Evolutionary conservation across 805 yeast species (phyloP).

Genomic region (Candida hungchunana): DNA sequence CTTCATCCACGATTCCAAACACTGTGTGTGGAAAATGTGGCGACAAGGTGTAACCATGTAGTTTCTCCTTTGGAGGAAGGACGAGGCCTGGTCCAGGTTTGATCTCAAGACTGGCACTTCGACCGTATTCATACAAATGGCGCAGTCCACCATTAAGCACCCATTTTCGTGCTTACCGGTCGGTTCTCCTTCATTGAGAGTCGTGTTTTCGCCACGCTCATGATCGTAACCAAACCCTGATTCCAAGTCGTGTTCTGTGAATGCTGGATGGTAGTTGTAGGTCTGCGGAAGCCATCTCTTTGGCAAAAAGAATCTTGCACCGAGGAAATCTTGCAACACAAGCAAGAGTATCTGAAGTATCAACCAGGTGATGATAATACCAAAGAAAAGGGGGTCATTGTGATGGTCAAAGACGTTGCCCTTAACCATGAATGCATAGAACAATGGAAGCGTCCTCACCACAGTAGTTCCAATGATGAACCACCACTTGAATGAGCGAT

Average conservation of each 20-base stretch:
- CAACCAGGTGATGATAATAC: slow-evolving; percentile 50
- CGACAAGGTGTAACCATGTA: slow-evolving; percentile 90
- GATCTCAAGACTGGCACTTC: slow-evolving; percentile 45
- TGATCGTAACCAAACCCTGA: slow-evolving; percentile 54
- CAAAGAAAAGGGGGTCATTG: slow-evolving; percentile 47
- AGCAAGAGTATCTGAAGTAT: slow-evolving; percentile 53
- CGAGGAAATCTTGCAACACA: slow-evolving; percentile 60
- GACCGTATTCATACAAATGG: slow-evolving; percentile 85
- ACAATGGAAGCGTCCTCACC: slow-evolving; percentile 59
- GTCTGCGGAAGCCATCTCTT: slow-evolving; percentile 71
- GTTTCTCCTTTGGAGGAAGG: slow-evolving; percentile 31
- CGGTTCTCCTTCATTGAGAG: slow-evolving; percentile 19
- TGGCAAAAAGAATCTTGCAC: slow-evolving; percentile 82
- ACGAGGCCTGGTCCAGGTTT: slow-evolving; percentile 22
- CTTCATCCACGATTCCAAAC: slow-evolving; percentile 91
- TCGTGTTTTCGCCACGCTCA: slow-evolving; percentile 22
- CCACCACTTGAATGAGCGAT: slow-evolving; percentile 67
- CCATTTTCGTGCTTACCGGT: slow-evolving; percentile 30
- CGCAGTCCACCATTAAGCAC: slow-evolving; percentile 66
- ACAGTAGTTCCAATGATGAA: slow-evolving; percentile 68
- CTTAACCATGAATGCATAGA: slow-evolving; percentile 50
- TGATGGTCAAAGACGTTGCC: slow-evolving; percentile 70
- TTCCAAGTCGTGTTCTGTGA: slow-evolving; percentile 58
- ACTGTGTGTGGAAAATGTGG: slow-evolving; percentile 85
- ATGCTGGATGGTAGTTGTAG: slow-evolving; percentile 75